These are phyloP conservation scores for Phytophthora kernoviae DNA, from an alignment of 352 stramenopile genomes.

Conservation along the genomic window DNA sequence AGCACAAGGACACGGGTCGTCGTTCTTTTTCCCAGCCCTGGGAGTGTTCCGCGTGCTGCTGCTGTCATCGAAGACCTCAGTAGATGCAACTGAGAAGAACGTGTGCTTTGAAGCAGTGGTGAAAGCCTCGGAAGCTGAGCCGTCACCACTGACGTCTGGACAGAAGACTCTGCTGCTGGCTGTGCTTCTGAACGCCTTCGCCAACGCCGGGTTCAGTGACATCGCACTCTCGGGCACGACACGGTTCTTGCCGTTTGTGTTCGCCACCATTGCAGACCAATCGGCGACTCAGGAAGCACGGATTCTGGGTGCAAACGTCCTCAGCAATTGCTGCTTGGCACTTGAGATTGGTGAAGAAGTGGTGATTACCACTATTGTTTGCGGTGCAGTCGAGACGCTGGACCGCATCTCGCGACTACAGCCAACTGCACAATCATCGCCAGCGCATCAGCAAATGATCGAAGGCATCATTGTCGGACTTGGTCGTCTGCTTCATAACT, in stretches of 20 bases:
- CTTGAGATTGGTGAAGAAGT: conserved; percentile 72
- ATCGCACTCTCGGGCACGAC: conserved; percentile 49
- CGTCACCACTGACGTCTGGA: conserved; percentile 33
- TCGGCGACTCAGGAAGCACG: conserved; percentile 46
- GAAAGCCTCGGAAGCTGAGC: conserved; percentile 33
- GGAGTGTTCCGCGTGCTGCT: conserved; percentile 68
- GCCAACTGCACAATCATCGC: conserved; percentile 17
- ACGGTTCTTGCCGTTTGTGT: conserved; percentile 74
- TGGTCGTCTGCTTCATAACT: conserved; percentile 65
- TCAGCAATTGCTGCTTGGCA: conserved; percentile 77
- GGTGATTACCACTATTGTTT: conserved; percentile 74
- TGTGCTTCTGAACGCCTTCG: conserved; percentile 71
- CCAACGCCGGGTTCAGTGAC: conserved; percentile 55
- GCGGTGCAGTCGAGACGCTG: conserved; percentile 68
- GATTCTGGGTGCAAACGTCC: conserved; percentile 59
- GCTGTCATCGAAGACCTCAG: conserved; percentile 30
- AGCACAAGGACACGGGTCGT: conserved; percentile 26
- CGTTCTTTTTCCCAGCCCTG: conserved; percentile 62
- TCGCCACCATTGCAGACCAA: conserved; percentile 48
- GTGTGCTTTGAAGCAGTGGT: conserved; percentile 60
- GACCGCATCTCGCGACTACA: conserved; percentile 57
- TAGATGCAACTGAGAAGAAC: conserved; percentile 41
- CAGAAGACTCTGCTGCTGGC: conserved; percentile 65
- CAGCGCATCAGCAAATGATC: conserved; percentile 48
- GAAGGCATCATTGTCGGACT: conserved; percentile 71